Conservation (phyloP, 768 basidiomycete species). For the Scleroderma citrinum region DNA sequence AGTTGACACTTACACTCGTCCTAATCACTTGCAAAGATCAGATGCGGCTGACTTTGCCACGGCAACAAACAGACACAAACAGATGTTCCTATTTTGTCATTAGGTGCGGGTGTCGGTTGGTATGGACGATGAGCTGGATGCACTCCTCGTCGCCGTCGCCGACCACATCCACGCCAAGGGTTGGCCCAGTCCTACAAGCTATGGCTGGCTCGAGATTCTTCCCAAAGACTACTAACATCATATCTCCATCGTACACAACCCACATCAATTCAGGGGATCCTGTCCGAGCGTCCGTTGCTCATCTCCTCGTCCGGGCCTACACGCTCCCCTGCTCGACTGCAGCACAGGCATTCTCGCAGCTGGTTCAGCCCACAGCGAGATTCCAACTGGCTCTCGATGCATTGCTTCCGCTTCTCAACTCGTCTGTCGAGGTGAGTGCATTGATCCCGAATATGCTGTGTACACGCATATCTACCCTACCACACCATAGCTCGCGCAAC, state of each 20-base stretch:
- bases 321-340: constrained; percentile 72
- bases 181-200: constrained; percentile 15
- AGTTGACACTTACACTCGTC: too few species aligned
- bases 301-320: constrained; percentile 61
- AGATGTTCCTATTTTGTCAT: too few species aligned
- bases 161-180: constrained; percentile 16
- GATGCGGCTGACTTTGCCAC: too few species aligned
- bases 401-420: constrained; percentile 65
- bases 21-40: too few species aligned
- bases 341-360: constrained; percentile 66
- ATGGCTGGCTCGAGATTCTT: constrained; percentile 31
- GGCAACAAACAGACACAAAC: constrained; percentile 14
- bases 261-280: constrained; percentile 35
- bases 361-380: constrained; percentile 68
- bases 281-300: constrained; percentile 57
- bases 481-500: constrained; percentile 51
- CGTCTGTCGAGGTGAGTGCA: constrained; percentile 52
- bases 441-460: constrained; percentile 10
- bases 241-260: constrained; percentile 27
- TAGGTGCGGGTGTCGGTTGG: too few species aligned
- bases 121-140: constrained; percentile 27
- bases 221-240: constrained; percentile 30
- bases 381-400: constrained; percentile 84
- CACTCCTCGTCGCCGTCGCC: constrained; percentile 21
- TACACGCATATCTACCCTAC: constrained; percentile 9